Percentiles rank a stretch among this genome's conserved stretches.
Conservation (phyloP, 306 rosid species). For the Senna siamea region DNA sequence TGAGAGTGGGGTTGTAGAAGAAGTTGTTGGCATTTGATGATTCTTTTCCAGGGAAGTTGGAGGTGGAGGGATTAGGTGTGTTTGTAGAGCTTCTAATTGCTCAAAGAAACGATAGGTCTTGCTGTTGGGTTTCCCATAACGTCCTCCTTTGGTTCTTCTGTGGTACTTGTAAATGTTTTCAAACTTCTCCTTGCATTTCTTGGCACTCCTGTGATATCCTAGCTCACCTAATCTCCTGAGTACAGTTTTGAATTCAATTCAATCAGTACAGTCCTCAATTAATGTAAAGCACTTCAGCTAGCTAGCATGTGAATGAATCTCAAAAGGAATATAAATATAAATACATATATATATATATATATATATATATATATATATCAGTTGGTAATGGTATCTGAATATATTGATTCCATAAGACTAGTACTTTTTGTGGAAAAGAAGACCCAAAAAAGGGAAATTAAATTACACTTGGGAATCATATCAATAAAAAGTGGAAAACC, state of each 20-base stretch:
- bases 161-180: slow-evolving; percentile 89
- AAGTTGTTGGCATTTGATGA: too few relatives aligned
- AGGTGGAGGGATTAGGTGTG: too few relatives aligned
- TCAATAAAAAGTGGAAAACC: background rate
- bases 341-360: too few relatives aligned
- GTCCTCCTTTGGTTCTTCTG: slow-evolving; percentile 66
- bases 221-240: slow-evolving; percentile 72
- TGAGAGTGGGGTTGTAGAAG: too few relatives aligned
- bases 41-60: slow-evolving; percentile 8
- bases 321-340: too few relatives aligned
- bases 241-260: slow-evolving; percentile 27
- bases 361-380: too few relatives aligned
- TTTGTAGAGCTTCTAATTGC: slow-evolving; percentile 72
- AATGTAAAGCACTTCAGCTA: too few relatives aligned
- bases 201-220: slow-evolving; percentile 68
- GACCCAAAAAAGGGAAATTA: background rate
- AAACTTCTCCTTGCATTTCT: slow-evolving; percentile 89
- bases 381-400: too few relatives aligned
- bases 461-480: background rate
- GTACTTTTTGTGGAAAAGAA: background rate
- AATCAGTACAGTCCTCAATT: too few relatives aligned
- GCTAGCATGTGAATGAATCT: too few relatives aligned
- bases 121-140: slow-evolving; percentile 49
- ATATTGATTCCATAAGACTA: background rate
- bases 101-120: slow-evolving; percentile 73